These are phyloP conservation scores for Corymbia citriodora DNA, from an alignment of 441 rosid genomes.

Conservation along the genomic window DNA sequence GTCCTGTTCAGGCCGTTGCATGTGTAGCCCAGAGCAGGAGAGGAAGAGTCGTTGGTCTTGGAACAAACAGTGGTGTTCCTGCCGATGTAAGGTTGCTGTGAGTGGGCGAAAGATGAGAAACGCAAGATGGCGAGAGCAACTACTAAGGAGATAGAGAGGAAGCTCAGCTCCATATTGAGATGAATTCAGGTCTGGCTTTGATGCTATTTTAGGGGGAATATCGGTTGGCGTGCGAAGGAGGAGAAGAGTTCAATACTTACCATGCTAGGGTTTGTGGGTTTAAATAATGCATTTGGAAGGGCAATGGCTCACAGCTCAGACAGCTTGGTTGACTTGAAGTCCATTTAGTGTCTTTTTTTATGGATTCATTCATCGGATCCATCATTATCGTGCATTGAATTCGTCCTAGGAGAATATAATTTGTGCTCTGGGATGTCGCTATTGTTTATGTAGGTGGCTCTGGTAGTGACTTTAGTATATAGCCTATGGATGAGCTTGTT, in stretches of 20 bases:
- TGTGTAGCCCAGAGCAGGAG: slow-evolving; percentile 2
- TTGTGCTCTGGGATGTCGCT: background rate
- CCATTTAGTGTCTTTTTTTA: background rate
- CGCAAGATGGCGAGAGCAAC: background rate
- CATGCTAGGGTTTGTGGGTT: background rate
- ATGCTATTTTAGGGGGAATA: background rate
- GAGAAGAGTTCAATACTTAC: background rate
- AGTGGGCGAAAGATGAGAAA: background rate
- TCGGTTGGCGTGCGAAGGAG: background rate
- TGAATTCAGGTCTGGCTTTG: background rate
- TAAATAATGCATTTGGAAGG: background rate
- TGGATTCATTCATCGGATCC: background rate
- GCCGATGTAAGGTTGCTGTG: slow-evolving; percentile 14
- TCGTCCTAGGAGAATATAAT: background rate
- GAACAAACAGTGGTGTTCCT: background rate
- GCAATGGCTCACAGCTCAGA: background rate
- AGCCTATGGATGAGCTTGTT: background rate
- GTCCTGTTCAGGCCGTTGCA: slow-evolving; percentile 5
- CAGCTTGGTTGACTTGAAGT: background rate
- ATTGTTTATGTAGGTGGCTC: background rate
- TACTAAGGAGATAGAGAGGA: background rate
- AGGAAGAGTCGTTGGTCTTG: background rate
- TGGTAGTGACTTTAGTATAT: too few relatives aligned
- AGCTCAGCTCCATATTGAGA: background rate
- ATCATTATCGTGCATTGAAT: background rate